phyloP scores from a whole-genome alignment of 2,329 filamentous ascomycete species.

The Ascochyta lentis region DNA sequence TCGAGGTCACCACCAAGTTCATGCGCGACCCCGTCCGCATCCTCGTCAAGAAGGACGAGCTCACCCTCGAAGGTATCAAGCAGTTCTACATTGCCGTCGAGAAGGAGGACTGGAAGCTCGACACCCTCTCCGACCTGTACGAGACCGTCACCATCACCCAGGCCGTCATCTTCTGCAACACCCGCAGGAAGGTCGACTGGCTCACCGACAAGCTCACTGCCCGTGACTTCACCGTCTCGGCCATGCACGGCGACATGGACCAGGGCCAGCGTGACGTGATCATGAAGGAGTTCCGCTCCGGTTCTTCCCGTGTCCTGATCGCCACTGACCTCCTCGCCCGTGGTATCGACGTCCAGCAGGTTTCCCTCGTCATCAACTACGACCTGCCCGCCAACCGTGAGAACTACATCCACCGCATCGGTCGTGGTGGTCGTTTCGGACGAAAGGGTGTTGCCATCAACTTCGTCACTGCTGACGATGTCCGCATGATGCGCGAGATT shows the following conservation, averaged over 20 bases:
- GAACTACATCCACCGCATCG: conserved; percentile 99
- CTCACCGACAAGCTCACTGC: conserved; percentile 98
- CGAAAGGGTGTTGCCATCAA: conserved; percentile 99
- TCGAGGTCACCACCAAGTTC: conserved; percentile 99
- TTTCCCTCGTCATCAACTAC: conserved; percentile 99
- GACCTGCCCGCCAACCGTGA: conserved; percentile 98
- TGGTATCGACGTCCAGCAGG: conserved; percentile 99
- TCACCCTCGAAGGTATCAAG: conserved; percentile 99
- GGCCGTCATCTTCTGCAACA: conserved; percentile 99
- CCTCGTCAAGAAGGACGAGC: conserved; percentile 99
- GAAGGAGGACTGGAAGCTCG: conserved; percentile 99
- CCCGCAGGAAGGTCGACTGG: conserved; percentile 99
- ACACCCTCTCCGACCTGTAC: conserved; percentile 98
- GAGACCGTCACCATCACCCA: conserved; percentile 99
- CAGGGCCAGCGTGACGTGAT: conserved; percentile 97
- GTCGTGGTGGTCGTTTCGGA: conserved; percentile 99
- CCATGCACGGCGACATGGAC: conserved; percentile 99
- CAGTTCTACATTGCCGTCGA: conserved; percentile 99
- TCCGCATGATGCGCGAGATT: conserved; percentile 99
- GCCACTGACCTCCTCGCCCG: conserved; percentile 96
- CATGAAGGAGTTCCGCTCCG: conserved; percentile 99
- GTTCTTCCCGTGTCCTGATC: conserved; percentile 97
- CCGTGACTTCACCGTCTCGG: conserved; percentile 98
- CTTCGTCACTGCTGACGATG: conserved; percentile 99
- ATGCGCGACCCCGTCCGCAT: conserved; percentile 99